These are phyloP conservation scores for Tetrapisispora iriomotensis DNA, from an alignment of 805 yeast genomes.

Conservation along the genomic window DNA sequence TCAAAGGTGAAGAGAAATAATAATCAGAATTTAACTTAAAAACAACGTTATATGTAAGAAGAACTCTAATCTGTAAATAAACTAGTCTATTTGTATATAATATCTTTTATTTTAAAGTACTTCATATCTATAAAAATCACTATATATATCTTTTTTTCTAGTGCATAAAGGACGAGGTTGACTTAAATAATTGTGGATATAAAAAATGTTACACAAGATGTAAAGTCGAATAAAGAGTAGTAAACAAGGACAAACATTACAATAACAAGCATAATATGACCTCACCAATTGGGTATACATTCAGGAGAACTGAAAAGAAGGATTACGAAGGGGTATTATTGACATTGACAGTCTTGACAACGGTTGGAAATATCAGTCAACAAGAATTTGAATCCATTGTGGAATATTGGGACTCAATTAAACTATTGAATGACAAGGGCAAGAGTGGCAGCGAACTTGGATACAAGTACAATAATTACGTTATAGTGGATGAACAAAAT, in stretches of 20 bases:
- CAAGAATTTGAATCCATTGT: constrained; percentile 42
- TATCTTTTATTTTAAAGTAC: no score
- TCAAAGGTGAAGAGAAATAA: constrained; percentile 26
- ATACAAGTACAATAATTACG: constrained; percentile 57
- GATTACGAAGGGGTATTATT: constrained; percentile 58
- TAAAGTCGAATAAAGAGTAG: no score
- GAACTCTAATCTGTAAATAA: neutral
- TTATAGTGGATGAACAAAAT: constrained; percentile 41
- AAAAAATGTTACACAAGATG: no score
- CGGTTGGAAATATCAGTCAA: constrained; percentile 63
- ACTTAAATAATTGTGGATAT: no score
- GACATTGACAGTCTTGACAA: constrained; percentile 60
- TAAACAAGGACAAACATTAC: no score
- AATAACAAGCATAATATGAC: no score
- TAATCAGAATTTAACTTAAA: neutral
- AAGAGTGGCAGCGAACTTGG: constrained; percentile 6
- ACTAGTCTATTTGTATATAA: no score
- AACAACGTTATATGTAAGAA: no score
- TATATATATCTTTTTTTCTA: no score
- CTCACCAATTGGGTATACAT: constrained; percentile 43
- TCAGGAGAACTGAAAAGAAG: constrained; percentile 44
- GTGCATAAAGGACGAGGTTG: no score
- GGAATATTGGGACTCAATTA: constrained; percentile 45
- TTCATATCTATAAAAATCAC: no score
- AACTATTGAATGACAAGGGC: constrained; percentile 9